Conservation (phyloP, 352 stramenopile species). For the Pythium plurisporium region DNA sequence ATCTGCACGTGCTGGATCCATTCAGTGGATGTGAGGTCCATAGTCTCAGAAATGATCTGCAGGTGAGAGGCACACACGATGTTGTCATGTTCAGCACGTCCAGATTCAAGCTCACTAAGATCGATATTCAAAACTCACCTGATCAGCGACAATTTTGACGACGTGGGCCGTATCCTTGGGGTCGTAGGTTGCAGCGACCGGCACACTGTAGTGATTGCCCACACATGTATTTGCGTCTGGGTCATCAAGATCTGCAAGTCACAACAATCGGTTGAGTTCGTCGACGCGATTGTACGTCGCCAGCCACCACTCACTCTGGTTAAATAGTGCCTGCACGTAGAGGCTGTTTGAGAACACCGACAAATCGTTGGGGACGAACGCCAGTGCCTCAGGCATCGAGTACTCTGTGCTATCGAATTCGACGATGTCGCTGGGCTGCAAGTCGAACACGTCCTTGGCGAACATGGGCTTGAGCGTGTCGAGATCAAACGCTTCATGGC, state of each 20-base stretch:
- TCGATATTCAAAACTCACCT: conserved; percentile 21
- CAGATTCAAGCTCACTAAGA: too few relatives aligned
- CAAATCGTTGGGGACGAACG: conserved; percentile 55
- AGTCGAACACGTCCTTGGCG: conserved; percentile 55
- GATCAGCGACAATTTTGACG: conserved; percentile 49
- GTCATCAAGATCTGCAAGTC: conserved; percentile 52
- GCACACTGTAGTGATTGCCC: conserved; percentile 61
- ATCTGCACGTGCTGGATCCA: conserved; percentile 64
- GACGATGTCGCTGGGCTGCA: conserved; percentile 48
- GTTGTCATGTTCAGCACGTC: neutral
- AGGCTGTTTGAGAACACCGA: conserved; percentile 38
- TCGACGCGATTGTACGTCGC: neutral
- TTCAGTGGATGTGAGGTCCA: conserved; percentile 46
- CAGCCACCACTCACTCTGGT: conserved; percentile 35
- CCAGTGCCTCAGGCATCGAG: conserved; percentile 49
- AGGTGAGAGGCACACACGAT: neutral
- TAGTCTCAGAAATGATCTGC: conserved; percentile 18
- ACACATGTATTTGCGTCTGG: conserved; percentile 59
- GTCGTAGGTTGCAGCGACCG: conserved; percentile 35
- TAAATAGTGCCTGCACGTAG: conserved; percentile 64
- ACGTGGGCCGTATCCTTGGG: conserved; percentile 23
- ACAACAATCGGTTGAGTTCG: neutral
- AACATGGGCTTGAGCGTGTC: conserved; percentile 57
- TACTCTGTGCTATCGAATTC: conserved; percentile 65
- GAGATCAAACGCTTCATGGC: conserved; percentile 55